Evolutionary conservation across 2,329 filamentous ascomycete genomes (phyloP), one percentile per base, ranked within the genome.

Genomic region (Cytospora mali): DNA sequence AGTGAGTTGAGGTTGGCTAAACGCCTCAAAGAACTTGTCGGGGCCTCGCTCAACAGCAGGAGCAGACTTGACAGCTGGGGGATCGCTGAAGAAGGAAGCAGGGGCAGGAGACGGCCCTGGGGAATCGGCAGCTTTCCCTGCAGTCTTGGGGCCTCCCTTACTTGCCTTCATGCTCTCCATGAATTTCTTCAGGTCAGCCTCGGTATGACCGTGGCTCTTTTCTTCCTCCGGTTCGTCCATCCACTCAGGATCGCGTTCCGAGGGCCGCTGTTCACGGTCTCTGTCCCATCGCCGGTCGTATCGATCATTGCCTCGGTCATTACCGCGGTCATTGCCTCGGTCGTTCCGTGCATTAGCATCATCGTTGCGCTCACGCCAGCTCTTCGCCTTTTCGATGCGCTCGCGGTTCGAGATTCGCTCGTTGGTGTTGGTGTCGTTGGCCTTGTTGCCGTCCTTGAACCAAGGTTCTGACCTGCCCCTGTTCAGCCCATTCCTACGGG

Each of bases 101-200:
- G 70, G 65, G 16, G 69, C 64, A 6, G 75, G 69, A 11, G 63
- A 55, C 13, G 60, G n/a, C 4, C 62, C 60, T 16, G 51, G 48
- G 10, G 25, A 31, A 29, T 58, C 62, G 16, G 42, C 39, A 18
- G 42, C 10, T 61, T 77, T 76, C 61, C 76, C 72, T 68, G 81
- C 73, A 54, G 77, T 16, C 54, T 72, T 73, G 42, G 68, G 74
- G 62, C 51, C 71, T 51, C 71, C 74, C 69, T 81, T 85, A 66
- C 85, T 83, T 46, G 87, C 88, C 75, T 91, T 94, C 92, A 96
- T 96, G 67, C 84, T 84, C 69, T 96, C 92, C 82, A 97, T 97
- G 87, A 94, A 97, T 68, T 91, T 91, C 77, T 96, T 89, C 75
- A 97, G 96, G 68, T 97, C 93, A 71, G 96, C 93, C 70, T 92